phyloP scores from a whole-genome alignment of 495 filamentous ascomycete genomes.

The Zalerion maritima region DNA sequence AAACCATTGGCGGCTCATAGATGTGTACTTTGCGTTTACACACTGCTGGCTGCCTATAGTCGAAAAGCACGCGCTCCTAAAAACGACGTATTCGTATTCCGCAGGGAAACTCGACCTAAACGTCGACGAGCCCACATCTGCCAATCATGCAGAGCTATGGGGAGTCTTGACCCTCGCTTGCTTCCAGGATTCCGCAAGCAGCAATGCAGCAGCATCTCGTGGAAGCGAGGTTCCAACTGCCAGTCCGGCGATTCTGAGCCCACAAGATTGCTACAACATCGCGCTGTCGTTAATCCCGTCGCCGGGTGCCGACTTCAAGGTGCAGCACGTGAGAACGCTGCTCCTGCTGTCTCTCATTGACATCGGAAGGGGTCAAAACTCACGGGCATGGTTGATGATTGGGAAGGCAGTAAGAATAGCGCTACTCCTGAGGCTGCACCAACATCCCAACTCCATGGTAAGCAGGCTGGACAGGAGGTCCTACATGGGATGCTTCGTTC shows the following conservation, averaged over 20 bases:
- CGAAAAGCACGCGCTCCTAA: constrained; percentile 50
- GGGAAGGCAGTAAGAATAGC: constrained; percentile 47
- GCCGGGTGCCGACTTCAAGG: constrained; percentile 40
- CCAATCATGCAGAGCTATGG: constrained; percentile 51
- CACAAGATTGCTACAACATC: constrained; percentile 37
- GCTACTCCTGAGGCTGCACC: constrained; percentile 31
- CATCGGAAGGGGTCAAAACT: constrained; percentile 38
- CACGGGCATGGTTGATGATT: constrained; percentile 44
- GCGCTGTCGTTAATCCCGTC: constrained; percentile 45
- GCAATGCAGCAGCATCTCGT: constrained; percentile 14
- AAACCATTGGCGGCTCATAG: constrained; percentile 49
- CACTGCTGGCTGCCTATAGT: constrained; percentile 60
- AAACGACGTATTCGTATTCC: constrained; percentile 28
- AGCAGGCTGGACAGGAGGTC: constrained; percentile 32
- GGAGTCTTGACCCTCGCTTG: constrained; percentile 42
- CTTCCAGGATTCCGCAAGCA: constrained; percentile 29
- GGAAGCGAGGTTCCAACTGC: constrained; percentile 9
- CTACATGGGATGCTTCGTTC: constrained; percentile 47
- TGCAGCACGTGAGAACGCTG: constrained; percentile 50
- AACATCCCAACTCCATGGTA: constrained; percentile 22
- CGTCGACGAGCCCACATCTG: constrained; percentile 24
- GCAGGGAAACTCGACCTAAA: constrained; percentile 14
- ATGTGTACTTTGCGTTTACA: constrained; percentile 59
- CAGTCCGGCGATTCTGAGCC: constrained; percentile 5
- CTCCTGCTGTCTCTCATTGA: constrained; percentile 46